Evolutionary conservation across 805 yeast species (phyloP).

Genomic region (Yarrowia sp.): DNA sequence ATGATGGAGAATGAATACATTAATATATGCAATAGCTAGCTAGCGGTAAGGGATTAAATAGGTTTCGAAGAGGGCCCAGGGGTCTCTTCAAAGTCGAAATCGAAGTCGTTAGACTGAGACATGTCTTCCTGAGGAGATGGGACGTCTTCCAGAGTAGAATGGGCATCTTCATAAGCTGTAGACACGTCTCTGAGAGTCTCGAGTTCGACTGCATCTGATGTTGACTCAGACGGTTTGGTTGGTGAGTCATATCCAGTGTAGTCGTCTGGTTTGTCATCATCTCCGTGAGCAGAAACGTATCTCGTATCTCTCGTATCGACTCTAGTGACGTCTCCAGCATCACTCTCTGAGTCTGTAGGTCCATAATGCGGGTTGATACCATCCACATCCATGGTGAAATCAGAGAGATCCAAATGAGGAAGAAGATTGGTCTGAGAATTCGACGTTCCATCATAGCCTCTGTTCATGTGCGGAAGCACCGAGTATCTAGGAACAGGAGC

Average conservation of each 20-base stretch:
- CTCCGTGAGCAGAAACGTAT: background rate
- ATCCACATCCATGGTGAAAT: background rate
- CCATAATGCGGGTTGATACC: background rate
- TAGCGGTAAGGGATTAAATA: background rate
- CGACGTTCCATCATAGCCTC: background rate
- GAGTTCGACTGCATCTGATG: too few relatives aligned
- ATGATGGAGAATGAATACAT: slow-evolving; percentile 14
- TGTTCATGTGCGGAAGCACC: background rate
- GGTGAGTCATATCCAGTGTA: too few relatives aligned
- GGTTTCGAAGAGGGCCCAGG: background rate
- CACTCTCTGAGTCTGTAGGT: background rate
- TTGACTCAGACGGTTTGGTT: too few relatives aligned
- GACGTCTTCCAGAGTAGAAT: too few relatives aligned
- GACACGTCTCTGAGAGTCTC: too few relatives aligned
- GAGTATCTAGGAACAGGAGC: slow-evolving; percentile 9
- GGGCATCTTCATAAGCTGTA: too few relatives aligned
- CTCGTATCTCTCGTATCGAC: background rate
- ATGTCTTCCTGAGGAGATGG: too few relatives aligned
- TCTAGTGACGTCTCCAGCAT: background rate
- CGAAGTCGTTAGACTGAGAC: background rate
- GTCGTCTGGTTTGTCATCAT: background rate
- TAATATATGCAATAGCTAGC: background rate
- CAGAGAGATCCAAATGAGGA: background rate
- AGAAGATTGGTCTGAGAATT: background rate
- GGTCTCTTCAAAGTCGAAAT: background rate